These are phyloP conservation scores for Yarrowia yakushimensis DNA, from an alignment of 805 yeast species.

Conservation along the genomic window DNA sequence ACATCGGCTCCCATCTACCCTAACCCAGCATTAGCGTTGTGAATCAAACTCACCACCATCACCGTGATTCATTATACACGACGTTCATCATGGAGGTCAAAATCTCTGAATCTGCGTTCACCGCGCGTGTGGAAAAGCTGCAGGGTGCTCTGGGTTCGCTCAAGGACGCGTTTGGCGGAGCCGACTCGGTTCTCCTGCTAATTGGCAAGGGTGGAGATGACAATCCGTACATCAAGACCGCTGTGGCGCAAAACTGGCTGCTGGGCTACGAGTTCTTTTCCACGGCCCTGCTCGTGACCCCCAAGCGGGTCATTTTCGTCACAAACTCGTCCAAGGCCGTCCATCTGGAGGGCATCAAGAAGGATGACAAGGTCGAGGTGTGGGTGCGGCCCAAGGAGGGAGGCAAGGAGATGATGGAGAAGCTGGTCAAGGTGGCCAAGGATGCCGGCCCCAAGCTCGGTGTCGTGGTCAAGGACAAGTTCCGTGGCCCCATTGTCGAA, in stretches of 20 bases:
- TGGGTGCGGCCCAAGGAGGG: conserved; percentile 79
- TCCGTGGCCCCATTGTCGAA: conserved; percentile 75
- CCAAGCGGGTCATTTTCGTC: conserved; percentile 57
- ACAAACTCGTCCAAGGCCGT: conserved; percentile 85
- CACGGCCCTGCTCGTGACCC: conserved; percentile 65
- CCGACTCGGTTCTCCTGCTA: conserved; percentile 56
- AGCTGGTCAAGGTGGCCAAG: conserved; percentile 45
- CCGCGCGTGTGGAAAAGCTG: conserved; percentile 8
- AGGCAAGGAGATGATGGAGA: conserved; percentile 60
- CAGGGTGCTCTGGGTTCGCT: conserved; percentile 29
- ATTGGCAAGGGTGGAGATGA: conserved; percentile 86
- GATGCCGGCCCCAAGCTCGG: conserved; percentile 53
- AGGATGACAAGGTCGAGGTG: conserved; percentile 46
- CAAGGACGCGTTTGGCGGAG: conserved; percentile 41
- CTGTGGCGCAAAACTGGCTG: conserved; percentile 70
- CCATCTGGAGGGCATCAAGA: conserved; percentile 59
- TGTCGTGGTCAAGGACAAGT: conserved; percentile 67
- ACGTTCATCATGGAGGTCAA: conserved; percentile 17
- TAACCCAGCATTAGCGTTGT: not conserved
- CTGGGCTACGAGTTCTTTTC: conserved; percentile 96
- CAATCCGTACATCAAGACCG: conserved; percentile 83
- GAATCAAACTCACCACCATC: conserved; percentile 12
- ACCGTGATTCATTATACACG: not conserved
- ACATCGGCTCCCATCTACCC: not conserved
- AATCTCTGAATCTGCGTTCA: conserved; percentile 15